These are phyloP conservation scores for Rhynchosporium graminicola DNA, from an alignment of 2,329 filamentous ascomycete species.

Conservation along the genomic window DNA sequence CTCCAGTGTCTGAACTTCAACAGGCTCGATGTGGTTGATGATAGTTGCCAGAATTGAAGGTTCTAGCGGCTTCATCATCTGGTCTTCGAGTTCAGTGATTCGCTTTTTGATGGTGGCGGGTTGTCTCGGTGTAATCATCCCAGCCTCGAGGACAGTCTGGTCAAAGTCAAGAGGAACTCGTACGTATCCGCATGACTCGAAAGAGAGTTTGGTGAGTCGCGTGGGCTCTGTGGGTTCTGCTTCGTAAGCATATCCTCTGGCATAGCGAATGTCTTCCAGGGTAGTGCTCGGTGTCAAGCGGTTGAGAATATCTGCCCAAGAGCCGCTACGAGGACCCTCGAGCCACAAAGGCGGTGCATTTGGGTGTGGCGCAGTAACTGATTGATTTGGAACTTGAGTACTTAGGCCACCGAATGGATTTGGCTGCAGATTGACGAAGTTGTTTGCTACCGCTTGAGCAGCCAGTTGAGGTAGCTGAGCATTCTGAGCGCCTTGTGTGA, in stretches of 20 bases:
- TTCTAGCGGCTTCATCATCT: conserved; percentile 40
- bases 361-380: conserved; percentile 13
- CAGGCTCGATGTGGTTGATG: conserved; percentile 32
- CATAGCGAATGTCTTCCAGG: conserved; percentile 45
- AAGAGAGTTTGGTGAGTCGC: conserved; percentile 31
- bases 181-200: conserved; percentile 40
- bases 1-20: conserved; percentile 32
- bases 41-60: conserved; percentile 30
- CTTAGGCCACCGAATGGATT: conserved; percentile 1
- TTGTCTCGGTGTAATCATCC: conserved; percentile 15
- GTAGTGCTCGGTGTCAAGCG: conserved; percentile 50
- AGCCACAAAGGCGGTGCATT: conserved; percentile 37
- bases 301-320: conserved; percentile 53
- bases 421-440: conserved; percentile 11
- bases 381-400: neutral
- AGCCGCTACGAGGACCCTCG: conserved; percentile 45
- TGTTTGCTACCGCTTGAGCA: conserved; percentile 14
- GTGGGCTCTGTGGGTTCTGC: conserved; percentile 28
- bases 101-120: conserved; percentile 30
- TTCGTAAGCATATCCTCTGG: conserved; percentile 39
- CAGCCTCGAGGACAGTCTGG: conserved; percentile 31
- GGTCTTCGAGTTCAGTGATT: conserved; percentile 31
- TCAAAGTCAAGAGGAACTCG: conserved; percentile 39
- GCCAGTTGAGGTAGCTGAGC: conserved; percentile 11
- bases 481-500: conserved; percentile 18